Base-by-base conservation (phyloP, 106 monocot genomes). In the Ottelia alismoides region DNA sequence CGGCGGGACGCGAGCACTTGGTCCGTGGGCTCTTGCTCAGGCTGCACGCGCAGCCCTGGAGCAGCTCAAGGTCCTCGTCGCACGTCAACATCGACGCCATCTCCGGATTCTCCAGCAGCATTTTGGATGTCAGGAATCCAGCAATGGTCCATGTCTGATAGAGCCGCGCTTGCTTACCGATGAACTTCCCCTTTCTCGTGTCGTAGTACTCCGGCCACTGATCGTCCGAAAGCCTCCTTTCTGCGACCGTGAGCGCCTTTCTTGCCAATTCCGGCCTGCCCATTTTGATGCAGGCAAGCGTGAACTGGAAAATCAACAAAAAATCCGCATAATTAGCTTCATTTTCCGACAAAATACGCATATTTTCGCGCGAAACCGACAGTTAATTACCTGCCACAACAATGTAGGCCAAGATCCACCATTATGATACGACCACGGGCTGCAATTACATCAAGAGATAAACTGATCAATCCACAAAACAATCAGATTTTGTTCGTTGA, bases 371-470 rank as follows among this genome's bases (percentile, higher is more conserved):
- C 32, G 30, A 31, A 5, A 20, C 14, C 45, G 21, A 28, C 51
- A 2, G 47, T 29, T 28, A 52, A 52, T 23, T 79, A 89, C 88
- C 88, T 83, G 88, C 88, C 88, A 89, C 20, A 83, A 48, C 14
- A 89, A 71, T 51, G 88, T 89, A 56, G 83, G 88, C 88, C 88
- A 89, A 52, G 83, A 89, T 55, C 88, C 88, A 43, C 79, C 88
- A 72, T 83, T 89, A 61, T 83, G 79, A 58, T 79, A 88, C n/a
- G n/a, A n/a, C n/a, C n/a, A n/a, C n/a, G n/a, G n/a, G n/a, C n/a
- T n/a, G n/a, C n/a, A n/a, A n/a, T 10, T 82, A 88, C 88, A 2
- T 47, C 46, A 47, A 47, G 46, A 16, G 0, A 47, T 51, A 14
- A 14, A 24, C 50, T 51, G 2, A 20, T 23, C 4, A 51, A 11